These are phyloP conservation scores for Spathaspora hagerdaliae DNA, from an alignment of 805 yeast species.

Conservation along the genomic window DNA sequence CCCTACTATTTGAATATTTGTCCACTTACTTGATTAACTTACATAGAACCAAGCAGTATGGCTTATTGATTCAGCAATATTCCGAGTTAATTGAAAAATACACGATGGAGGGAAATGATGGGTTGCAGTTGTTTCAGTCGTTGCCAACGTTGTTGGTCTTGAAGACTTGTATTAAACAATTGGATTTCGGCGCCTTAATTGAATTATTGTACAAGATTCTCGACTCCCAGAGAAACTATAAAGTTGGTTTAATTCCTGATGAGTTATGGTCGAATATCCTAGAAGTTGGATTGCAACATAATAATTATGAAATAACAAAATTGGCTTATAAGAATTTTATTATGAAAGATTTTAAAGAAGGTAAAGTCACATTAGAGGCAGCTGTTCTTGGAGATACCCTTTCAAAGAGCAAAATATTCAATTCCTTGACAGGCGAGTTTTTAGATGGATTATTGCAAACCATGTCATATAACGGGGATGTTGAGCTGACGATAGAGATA, in stretches of 20 bases:
- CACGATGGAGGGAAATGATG: neutral
- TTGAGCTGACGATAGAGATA: constrained; percentile 26
- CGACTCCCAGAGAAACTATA: neutral
- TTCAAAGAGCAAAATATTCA: constrained; percentile 9
- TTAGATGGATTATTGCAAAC: constrained; percentile 25
- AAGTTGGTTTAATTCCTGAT: constrained; percentile 1
- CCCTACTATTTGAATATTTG: constrained; percentile 1
- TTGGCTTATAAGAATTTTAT: constrained; percentile 24
- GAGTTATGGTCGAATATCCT: constrained; percentile 21
- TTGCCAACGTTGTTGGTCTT: neutral
- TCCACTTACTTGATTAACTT: constrained; percentile 1
- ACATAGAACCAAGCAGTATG: neutral
- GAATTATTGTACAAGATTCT: neutral
- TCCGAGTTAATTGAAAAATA: neutral
- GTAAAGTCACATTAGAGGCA: constrained; percentile 19
- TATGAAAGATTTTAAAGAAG: constrained; percentile 23
- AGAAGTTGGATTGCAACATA: constrained; percentile 17
- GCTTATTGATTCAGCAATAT: neutral
- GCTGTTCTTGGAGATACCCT: constrained; percentile 14
- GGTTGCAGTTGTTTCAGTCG: neutral
- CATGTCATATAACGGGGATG: constrained; percentile 35
- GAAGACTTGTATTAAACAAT: neutral
- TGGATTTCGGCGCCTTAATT: neutral
- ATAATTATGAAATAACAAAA: constrained; percentile 25
- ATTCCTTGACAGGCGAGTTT: constrained; percentile 18